phyloP scores from a whole-genome alignment of 805 yeast genomes.

The Ogataea naganishii region DNA sequence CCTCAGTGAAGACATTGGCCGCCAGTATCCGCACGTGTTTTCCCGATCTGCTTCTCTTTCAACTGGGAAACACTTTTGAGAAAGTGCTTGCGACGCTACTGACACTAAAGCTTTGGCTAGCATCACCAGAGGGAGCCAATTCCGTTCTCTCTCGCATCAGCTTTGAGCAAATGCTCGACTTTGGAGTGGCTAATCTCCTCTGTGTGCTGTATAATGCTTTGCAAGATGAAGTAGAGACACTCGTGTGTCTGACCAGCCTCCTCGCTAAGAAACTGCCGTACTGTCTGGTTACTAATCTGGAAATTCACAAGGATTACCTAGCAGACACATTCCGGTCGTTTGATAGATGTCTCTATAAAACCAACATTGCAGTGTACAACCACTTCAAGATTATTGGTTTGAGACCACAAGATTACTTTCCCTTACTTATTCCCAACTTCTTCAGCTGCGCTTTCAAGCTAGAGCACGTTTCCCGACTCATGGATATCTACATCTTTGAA shows the following conservation, averaged over 20 bases:
- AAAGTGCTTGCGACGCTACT: constrained; percentile 16
- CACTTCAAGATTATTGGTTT: constrained; percentile 41
- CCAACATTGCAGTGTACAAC: constrained; percentile 34
- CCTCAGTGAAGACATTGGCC: constrained; percentile 17
- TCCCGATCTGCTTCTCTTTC: constrained; percentile 20
- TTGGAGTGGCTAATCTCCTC: constrained; percentile 13
- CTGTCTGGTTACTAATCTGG: constrained; percentile 6
- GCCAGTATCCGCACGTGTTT: constrained; percentile 15
- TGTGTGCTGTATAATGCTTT: constrained; percentile 19
- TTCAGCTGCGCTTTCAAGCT: constrained; percentile 37
- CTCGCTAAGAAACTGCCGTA: constrained; percentile 19
- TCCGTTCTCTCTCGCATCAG: not conserved
- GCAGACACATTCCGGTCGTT: constrained; percentile 36
- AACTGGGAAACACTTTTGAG: constrained; percentile 21
- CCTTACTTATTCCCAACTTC: constrained; percentile 32
- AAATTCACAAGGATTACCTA: constrained; percentile 17
- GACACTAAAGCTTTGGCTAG: constrained; percentile 8
- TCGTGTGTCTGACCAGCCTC: constrained; percentile 17
- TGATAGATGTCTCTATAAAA: constrained; percentile 33
- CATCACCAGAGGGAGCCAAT: not conserved
- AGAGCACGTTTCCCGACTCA: constrained; percentile 37
- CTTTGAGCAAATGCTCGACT: constrained; percentile 7
- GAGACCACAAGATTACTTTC: constrained; percentile 32
- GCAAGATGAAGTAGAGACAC: constrained; percentile 12
- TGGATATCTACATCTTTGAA: constrained; percentile 57